A percentile compares a stretch with the other conserved stretches of the same genome.
These are phyloP conservation scores for Smallanthus sonchifolius DNA, from an alignment of 129 eudicot genomes.

Conservation along the genomic window DNA sequence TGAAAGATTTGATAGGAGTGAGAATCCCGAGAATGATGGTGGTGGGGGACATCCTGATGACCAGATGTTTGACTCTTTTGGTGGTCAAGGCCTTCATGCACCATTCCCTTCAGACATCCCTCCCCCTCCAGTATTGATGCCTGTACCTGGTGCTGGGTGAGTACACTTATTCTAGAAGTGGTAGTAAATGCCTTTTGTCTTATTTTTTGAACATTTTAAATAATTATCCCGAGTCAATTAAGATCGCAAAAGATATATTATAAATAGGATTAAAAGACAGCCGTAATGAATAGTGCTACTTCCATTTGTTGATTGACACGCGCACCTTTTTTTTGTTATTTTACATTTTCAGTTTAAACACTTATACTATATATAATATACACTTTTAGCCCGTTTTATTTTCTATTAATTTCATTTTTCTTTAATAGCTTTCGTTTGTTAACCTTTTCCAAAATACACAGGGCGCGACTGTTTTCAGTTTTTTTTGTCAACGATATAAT, in stretches of 20 bases:
- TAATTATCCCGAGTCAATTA: background rate
- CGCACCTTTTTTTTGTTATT: too few species aligned
- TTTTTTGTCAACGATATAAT: too few species aligned
- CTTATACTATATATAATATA: too few species aligned
- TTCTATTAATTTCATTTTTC: too few species aligned
- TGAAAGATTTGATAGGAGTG: slow-evolving; percentile 70
- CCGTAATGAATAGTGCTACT: too few species aligned
- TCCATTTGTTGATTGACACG: too few species aligned
- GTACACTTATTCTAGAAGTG: slow-evolving; percentile 1
- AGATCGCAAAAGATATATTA: background rate
- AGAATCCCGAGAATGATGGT: slow-evolving; percentile 59
- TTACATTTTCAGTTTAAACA: too few species aligned
- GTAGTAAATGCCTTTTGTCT: background rate
- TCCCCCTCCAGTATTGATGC: slow-evolving; percentile 96
- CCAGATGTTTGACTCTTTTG: slow-evolving; percentile 71
- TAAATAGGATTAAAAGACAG: too few species aligned
- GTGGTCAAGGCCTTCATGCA: slow-evolving; percentile 57
- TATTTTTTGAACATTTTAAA: background rate
- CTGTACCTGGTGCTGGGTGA: slow-evolving; percentile 99
- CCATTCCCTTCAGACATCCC: slow-evolving; percentile 82
- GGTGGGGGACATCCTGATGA: slow-evolving; percentile 41
- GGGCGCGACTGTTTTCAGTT: too few species aligned
- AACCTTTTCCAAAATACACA: too few species aligned
- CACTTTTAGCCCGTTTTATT: too few species aligned
- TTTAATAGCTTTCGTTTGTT: too few species aligned